These are phyloP conservation scores for Erigeron philadelphicus DNA, from an alignment of 140 eudicot genomes.

Conservation along the genomic window DNA sequence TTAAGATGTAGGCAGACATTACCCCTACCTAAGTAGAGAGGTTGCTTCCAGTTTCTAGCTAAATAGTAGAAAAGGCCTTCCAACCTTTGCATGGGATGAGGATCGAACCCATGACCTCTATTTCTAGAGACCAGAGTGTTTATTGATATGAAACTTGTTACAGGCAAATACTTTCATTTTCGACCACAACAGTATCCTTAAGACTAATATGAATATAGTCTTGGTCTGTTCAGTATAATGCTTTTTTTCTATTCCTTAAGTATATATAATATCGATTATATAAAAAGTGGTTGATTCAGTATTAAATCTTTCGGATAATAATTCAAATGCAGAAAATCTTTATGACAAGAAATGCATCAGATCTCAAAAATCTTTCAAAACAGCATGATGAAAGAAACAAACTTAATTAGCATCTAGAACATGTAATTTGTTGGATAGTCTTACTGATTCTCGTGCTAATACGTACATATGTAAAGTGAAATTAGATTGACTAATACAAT, in stretches of 20 bases:
- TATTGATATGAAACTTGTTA: too few relatives aligned
- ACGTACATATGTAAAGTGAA: too few relatives aligned
- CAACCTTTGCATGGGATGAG: too few relatives aligned
- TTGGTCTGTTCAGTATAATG: not conserved
- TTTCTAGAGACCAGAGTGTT: too few relatives aligned
- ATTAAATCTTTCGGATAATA: not conserved
- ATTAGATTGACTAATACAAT: not conserved
- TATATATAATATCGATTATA: not conserved
- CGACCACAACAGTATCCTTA: too few relatives aligned
- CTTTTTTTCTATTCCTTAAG: not conserved
- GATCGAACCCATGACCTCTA: too few relatives aligned
- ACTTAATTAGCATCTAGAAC: constrained; percentile 6
- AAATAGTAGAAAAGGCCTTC: too few relatives aligned
- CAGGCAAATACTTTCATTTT: too few relatives aligned
- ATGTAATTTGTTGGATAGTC: constrained; percentile 1
- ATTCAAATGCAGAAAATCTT: not conserved
- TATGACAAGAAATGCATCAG: constrained; percentile 22
- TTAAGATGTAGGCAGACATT: too few relatives aligned
- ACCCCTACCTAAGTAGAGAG: too few relatives aligned
- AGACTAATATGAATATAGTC: too few relatives aligned
- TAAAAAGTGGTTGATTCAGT: not conserved
- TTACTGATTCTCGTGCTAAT: not conserved
- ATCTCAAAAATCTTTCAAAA: constrained; percentile 13
- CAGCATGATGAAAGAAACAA: not conserved
- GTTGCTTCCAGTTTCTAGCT: too few relatives aligned